These are phyloP conservation scores for Kazachstania martiniae DNA, from an alignment of 805 yeast genomes.

Conservation along the genomic window DNA sequence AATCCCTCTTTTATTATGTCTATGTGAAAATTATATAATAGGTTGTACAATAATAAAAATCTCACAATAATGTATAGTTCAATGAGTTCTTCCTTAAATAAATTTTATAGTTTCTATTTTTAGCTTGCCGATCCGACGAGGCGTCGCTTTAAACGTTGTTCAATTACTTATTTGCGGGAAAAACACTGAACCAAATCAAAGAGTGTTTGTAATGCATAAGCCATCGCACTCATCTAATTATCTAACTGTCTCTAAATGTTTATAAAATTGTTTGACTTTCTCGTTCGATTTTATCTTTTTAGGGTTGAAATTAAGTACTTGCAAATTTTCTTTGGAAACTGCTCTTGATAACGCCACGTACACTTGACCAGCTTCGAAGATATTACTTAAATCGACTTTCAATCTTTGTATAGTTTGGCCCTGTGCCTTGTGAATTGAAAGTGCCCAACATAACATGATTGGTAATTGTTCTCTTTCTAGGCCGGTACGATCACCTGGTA, in stretches of 20 bases:
- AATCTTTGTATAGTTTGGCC: conserved; percentile 72
- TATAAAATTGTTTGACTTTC: conserved; percentile 52
- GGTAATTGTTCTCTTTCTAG: conserved; percentile 52
- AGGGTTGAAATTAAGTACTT: conserved; percentile 54
- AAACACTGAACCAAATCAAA: too few species aligned
- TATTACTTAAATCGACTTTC: conserved; percentile 52
- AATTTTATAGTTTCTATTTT: too few species aligned
- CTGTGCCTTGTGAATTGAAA: conserved; percentile 77
- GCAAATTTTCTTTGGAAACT: conserved; percentile 50
- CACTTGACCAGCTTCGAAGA: conserved; percentile 75
- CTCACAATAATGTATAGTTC: too few species aligned
- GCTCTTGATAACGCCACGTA: conserved; percentile 80
- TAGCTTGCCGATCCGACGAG: too few species aligned
- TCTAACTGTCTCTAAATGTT: conserved; percentile 28
- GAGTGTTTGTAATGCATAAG: too few species aligned
- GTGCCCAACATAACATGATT: conserved; percentile 66
- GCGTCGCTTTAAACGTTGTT: too few species aligned
- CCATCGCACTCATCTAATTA: background rate
- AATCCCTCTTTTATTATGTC: too few species aligned
- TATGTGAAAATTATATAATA: too few species aligned
- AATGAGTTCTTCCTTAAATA: too few species aligned
- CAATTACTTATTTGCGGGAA: too few species aligned
- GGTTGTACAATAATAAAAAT: too few species aligned
- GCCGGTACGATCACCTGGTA: conserved; percentile 24
- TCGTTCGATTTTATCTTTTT: conserved; percentile 46